phyloP scores from a whole-genome alignment of 1,139 yeast species.

The Pichia sp. region DNA sequence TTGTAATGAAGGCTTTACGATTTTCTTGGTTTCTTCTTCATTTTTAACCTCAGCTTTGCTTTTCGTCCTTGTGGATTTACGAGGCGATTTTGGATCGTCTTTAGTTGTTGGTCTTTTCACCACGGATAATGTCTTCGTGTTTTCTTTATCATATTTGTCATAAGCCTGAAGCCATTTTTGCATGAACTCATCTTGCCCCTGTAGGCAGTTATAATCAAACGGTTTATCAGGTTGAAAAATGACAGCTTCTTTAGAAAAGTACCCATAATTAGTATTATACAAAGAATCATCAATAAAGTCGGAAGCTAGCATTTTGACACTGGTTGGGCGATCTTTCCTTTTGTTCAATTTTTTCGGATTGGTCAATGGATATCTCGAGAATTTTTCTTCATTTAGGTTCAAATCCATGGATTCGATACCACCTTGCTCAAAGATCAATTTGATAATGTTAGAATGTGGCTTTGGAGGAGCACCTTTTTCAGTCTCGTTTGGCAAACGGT shows the following conservation, averaged over 20 bases:
- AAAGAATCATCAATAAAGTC: conserved; percentile 83
- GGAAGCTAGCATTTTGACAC: conserved; percentile 60
- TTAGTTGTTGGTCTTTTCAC: conserved; percentile 3
- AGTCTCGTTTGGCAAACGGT: conserved; percentile 25
- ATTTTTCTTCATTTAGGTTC: conserved; percentile 19
- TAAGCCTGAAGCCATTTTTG: conserved; percentile 64
- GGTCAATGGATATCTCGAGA: conserved; percentile 37
- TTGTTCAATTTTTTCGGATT: conserved; percentile 41
- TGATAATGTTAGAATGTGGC: conserved; percentile 19
- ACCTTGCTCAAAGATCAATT: conserved; percentile 23
- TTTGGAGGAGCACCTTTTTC: conserved; percentile 13
- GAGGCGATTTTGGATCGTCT: background rate
- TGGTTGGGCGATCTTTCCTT: conserved; percentile 42
- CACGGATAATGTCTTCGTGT: conserved; percentile 10
- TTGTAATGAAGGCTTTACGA: conserved; percentile 43
- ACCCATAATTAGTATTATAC: conserved; percentile 77
- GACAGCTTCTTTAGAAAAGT: conserved; percentile 70
- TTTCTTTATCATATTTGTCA: conserved; percentile 39
- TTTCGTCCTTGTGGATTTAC: conserved; percentile 1
- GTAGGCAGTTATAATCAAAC: conserved; percentile 49
- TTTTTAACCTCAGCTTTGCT: conserved; percentile 4
- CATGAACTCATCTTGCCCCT: conserved; percentile 64
- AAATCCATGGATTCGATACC: conserved; percentile 26
- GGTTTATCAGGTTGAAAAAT: conserved; percentile 61
- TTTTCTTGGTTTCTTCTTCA: conserved; percentile 11